phyloP scores from a whole-genome alignment of 768 basidiomycete species.

The Russula foetens region DNA sequence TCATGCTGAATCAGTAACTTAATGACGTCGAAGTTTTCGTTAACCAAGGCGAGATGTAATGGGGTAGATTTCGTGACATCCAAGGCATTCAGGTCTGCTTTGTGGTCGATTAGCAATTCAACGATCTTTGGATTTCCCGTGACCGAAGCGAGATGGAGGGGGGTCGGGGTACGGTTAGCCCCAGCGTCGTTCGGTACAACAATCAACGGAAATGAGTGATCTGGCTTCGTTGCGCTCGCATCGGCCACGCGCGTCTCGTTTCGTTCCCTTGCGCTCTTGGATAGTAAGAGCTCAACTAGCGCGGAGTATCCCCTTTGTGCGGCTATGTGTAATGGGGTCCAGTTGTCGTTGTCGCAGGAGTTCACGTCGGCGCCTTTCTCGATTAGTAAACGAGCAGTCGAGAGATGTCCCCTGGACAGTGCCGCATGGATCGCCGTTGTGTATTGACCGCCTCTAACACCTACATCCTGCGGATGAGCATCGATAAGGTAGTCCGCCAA shows the following conservation, averaged over 20 bases:
- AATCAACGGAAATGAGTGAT: background rate
- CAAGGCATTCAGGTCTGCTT: background rate
- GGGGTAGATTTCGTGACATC: background rate
- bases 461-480: background rate
- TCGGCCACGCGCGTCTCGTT: too few relatives aligned
- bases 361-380: background rate
- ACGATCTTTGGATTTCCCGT: background rate
- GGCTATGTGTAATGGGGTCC: background rate
- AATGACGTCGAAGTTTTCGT: background rate
- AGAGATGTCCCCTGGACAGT: background rate
- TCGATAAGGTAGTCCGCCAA: background rate
- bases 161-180: background rate
- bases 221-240: background rate
- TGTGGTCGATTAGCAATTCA: background rate
- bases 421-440: background rate
- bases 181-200: background rate
- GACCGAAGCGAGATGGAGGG: background rate
- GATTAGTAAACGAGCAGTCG: background rate
- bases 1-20: background rate
- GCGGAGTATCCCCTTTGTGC: background rate
- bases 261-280: too few relatives aligned
- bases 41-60: background rate
- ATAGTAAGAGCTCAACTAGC: background rate
- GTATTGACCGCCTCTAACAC: background rate
- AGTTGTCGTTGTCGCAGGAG: background rate